phyloP scores from a whole-genome alignment of 352 stramenopile species.

The Phytophthora niederhauseri region DNA sequence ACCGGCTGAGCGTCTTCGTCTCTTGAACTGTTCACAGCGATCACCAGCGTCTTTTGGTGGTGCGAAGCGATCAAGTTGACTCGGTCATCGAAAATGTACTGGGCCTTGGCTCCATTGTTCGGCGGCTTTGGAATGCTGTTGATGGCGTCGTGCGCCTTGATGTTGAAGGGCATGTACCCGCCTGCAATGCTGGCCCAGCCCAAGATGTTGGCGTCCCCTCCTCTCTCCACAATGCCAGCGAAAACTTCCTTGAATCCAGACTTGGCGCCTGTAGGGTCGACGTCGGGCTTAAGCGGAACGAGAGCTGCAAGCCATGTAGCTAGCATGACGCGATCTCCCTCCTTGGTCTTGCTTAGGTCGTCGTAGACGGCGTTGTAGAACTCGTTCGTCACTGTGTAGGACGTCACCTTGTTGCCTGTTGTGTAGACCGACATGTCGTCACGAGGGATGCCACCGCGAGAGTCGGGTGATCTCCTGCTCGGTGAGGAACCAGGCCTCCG shows the following conservation, averaged over 20 bases:
- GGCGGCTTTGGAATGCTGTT: slow-evolving; percentile 36
- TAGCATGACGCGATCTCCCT: slow-evolving; percentile 38
- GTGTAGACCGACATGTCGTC: slow-evolving; percentile 40
- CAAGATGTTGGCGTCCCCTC: slow-evolving; percentile 52
- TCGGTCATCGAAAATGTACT: slow-evolving; percentile 59
- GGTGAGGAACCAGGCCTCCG: slow-evolving; percentile 51
- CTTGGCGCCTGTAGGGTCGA: slow-evolving; percentile 23
- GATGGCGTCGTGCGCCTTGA: slow-evolving; percentile 45
- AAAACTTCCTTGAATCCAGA: slow-evolving; percentile 43
- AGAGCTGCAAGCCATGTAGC: slow-evolving; percentile 56
- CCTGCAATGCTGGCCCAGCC: slow-evolving; percentile 51
- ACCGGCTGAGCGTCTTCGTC: slow-evolving; percentile 17
- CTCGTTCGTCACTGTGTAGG: slow-evolving; percentile 42
- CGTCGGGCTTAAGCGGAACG: slow-evolving; percentile 44
- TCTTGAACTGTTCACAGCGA: slow-evolving; percentile 15
- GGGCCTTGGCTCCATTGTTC: slow-evolving; percentile 20
- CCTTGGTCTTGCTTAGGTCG: slow-evolving; percentile 36
- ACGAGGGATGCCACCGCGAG: slow-evolving; percentile 44
- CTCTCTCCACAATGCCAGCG: slow-evolving; percentile 32
- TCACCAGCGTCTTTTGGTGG: slow-evolving; percentile 60
- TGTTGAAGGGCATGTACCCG: slow-evolving; percentile 41
- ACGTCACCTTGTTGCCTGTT: slow-evolving; percentile 46
- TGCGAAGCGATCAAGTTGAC: slow-evolving; percentile 41
- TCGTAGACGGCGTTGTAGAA: slow-evolving; percentile 50
- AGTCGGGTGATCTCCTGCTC: slow-evolving; percentile 47